Evolutionary conservation across 2,329 filamentous ascomycete genomes (phyloP).

Genomic region (Talaromyces sp.): DNA sequence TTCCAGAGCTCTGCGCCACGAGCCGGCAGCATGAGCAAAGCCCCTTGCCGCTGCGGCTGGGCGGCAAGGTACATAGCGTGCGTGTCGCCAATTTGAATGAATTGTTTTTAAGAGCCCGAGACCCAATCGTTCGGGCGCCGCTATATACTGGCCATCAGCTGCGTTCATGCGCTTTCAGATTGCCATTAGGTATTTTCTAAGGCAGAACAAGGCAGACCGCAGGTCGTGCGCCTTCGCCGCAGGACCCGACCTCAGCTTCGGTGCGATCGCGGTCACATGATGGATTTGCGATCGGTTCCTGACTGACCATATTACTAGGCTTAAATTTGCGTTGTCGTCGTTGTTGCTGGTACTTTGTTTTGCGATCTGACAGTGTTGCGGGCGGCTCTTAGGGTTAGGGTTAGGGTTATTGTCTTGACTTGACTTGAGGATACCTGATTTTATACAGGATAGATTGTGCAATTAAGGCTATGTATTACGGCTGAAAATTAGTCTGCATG

Average conservation of each 20-base stretch:
- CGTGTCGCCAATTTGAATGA: conserved; percentile 7
- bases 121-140: conserved; percentile 7
- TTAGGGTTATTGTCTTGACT: neutral
- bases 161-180: neutral
- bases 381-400: neutral
- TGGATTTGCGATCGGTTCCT: neutral
- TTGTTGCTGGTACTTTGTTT: no score
- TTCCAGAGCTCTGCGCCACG: conserved; percentile 8
- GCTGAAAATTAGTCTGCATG: no score
- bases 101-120: conserved; percentile 9
- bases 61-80: conserved; percentile 14
- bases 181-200: neutral
- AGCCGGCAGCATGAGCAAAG: neutral
- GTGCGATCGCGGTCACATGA: neutral
- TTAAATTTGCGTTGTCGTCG: no score
- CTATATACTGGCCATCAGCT: neutral
- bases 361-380: no score
- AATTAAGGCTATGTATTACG: no score
- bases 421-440: no score
- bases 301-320: neutral
- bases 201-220: neutral
- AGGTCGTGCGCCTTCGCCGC: neutral
- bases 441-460: no score
- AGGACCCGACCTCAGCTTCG: neutral
- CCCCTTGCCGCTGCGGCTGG: conserved; percentile 15